phyloP scores from a whole-genome alignment of 2,329 filamentous ascomycete species.

The Pyrenochaeta sp. region DNA sequence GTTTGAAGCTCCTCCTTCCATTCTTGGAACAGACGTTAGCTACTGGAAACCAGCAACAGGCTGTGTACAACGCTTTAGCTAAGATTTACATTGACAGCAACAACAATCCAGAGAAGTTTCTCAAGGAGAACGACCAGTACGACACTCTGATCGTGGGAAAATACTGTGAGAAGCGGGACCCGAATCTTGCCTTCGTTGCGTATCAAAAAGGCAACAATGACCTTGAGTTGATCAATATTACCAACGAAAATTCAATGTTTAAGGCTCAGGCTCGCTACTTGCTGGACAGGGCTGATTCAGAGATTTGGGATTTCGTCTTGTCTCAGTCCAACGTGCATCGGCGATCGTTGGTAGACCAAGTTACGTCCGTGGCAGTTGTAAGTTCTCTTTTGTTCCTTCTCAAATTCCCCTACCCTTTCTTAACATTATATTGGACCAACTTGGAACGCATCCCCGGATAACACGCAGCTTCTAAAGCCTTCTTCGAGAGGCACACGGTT shows the following conservation, averaged over 20 bases:
- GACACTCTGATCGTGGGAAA: constrained; percentile 92
- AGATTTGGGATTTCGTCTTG: constrained; percentile 97
- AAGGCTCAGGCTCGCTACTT: constrained; percentile 96
- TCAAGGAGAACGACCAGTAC: constrained; percentile 97
- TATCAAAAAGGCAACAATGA: constrained; percentile 98
- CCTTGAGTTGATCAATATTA: constrained; percentile 94
- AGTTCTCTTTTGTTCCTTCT: no score
- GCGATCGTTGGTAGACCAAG: constrained; percentile 92
- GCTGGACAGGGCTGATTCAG: constrained; percentile 84
- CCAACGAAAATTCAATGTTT: constrained; percentile 99
- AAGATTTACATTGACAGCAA: constrained; percentile 99
- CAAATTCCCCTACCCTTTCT: no score
- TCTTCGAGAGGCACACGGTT: no score
- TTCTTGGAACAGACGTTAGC: constrained; percentile 94
- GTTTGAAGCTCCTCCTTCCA: constrained; percentile 91
- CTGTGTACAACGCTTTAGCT: constrained; percentile 94
- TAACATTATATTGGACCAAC: no score
- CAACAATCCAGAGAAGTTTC: constrained; percentile 96
- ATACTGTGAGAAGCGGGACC: constrained; percentile 98
- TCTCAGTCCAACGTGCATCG: constrained; percentile 92
- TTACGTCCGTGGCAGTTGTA: constrained; percentile 93
- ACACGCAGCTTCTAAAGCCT: no score
- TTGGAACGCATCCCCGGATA: no score
- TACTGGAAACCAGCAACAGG: constrained; percentile 92
- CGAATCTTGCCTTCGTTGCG: constrained; percentile 92